Evolutionary conservation across 805 yeast species (phyloP), one percentile per base, ranked within the genome.

Genomic region (Saturnispora quitensis): DNA sequence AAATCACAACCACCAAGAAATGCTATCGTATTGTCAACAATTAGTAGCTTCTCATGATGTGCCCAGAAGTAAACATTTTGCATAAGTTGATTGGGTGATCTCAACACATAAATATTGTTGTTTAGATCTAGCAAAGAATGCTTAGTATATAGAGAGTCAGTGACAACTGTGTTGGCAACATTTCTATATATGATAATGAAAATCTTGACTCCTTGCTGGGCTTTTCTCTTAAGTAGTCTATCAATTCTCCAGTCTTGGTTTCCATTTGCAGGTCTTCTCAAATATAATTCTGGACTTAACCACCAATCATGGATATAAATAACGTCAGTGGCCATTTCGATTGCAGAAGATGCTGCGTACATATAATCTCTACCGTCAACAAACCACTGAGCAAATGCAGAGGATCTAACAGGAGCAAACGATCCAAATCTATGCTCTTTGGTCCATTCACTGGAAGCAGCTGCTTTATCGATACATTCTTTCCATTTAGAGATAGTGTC

Each of bases 301-400:
- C 99, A 93, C 99, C 99, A 93, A 62, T 91, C 99, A 62, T 93
- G 97, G 47, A 93, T 89, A 64, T 83, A 93, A 34, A 93, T 84
- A 1, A 86, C 91, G 71, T 93, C 98, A 58, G 82, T 82, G 0
- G 99, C 98, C 86, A 87, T 84, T 58, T 86, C 89, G 50, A 93
- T 72, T 0, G 98, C 99, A 10, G 89, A 82, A 31, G 96, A 86
- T 2, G 89, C 82, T 1, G 97, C 95, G 97, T 98, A 93, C 71
- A 89, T 85, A 66, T 93, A 87, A 67, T 93, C 99, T 61, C 99
- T 75, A 24, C 65, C 71, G 68, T 93, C 99, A 4, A 93, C 98
- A 70, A 93, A 83, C 93, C 96, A 91, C 65, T 93, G 97, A 12
- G 97, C 96, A 69, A 80, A 86, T 53, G 88, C 87, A 58, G 89